These are phyloP conservation scores for Ophidiomyces ophidiicola DNA, from an alignment of 2,329 filamentous ascomycete genomes.

Conservation along the genomic window DNA sequence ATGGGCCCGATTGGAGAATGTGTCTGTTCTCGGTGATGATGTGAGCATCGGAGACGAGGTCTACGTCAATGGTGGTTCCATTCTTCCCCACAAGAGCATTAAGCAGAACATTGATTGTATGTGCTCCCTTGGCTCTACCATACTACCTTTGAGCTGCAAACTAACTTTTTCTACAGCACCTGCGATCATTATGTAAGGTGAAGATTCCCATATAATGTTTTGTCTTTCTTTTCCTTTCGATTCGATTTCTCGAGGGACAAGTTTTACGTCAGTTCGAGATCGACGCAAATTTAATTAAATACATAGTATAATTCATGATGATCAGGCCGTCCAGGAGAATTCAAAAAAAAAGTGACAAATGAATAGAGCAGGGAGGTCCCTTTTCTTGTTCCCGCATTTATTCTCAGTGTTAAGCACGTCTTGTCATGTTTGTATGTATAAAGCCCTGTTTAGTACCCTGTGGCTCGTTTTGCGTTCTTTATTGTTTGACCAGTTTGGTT, in stretches of 20 bases:
- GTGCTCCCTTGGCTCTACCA: constrained; percentile 18
- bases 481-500: not conserved
- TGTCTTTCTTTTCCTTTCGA: not conserved
- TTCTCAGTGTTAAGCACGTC: constrained; percentile 8
- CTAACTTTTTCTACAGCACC: constrained; percentile 27
- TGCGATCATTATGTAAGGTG: constrained; percentile 38
- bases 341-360: constrained; percentile 6
- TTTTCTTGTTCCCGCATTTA: constrained; percentile 11
- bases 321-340: not conserved
- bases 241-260: not conserved
- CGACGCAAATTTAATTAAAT: constrained; percentile 19
- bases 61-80: constrained; percentile 92
- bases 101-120: constrained; percentile 87
- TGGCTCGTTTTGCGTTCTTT: not conserved
- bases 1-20: constrained; percentile 95
- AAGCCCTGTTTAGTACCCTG: not conserved
- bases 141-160: constrained; percentile 8
- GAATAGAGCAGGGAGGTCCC: constrained; percentile 11
- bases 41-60: constrained; percentile 97
- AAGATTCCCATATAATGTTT: constrained; percentile 3
- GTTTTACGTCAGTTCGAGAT: constrained; percentile 21
- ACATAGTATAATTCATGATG: constrained; percentile 13
- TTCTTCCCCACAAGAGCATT: constrained; percentile 96
- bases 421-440: constrained; percentile 4
- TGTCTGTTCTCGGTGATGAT: constrained; percentile 94